Evolutionary conservation across 768 basidiomycete genomes (phyloP), one percentile per base, ranked within the genome.

Genomic region (Roridomyces roridus): DNA sequence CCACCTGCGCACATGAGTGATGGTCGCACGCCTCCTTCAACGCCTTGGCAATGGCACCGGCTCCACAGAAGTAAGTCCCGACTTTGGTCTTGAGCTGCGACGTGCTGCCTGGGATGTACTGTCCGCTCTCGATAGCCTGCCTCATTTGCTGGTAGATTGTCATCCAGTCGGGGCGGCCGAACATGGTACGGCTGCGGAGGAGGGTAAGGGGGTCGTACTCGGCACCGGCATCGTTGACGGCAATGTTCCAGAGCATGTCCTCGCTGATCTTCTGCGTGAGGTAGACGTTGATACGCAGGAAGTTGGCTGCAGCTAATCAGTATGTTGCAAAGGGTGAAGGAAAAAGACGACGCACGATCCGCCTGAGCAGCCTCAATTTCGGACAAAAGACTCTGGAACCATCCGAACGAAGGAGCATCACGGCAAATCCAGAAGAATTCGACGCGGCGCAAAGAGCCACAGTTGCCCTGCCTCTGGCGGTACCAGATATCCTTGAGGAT

Each of bases 401-500:
- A 97, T 65, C 93, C 94, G 67, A 97, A 94, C n/a, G 91, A 92
- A n/a, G 92, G 92, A n/a, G 91, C 86, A 63, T 95, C 92, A 69
- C 92, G 88, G 70, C 89, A 92, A 60, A 93, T 84, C 95, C 94
- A 96, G 77, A 96, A 92, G 74, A 96, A 96, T 65, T 96, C 93
- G 55, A 97, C 96, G 39, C 91, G 85, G 48, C 89, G 87, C 53
- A 98, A 85, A 26, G 87, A 83, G 28, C 92, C 91, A 31, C 96
- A 77, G 55, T 84, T 81, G 37, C 89, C 88, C 53, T 80, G 82
- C 75, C 85, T 87, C 72, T 96, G 94, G 64, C 86, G 85, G 77
- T 96, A 96, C 94, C 94, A 96, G 59, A 98, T 92, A 69, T 97
- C 91, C 76, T 95, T 96, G 62, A 98, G 79, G 66, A 98, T 96